phyloP scores from a whole-genome alignment of 2,329 filamentous ascomycete genomes.

The Coniella vitis region DNA sequence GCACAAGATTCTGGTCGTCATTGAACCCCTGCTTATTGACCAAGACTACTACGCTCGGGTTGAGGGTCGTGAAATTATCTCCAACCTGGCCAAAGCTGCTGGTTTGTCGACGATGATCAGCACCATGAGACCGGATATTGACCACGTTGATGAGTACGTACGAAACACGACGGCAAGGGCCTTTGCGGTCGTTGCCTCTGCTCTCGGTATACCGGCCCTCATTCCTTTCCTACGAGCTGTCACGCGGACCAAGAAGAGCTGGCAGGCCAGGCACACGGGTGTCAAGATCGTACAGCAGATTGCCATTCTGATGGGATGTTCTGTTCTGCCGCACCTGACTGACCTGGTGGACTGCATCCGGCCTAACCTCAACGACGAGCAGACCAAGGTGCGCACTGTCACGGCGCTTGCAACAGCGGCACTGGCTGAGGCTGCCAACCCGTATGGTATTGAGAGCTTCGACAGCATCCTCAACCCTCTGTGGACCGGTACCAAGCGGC shows the following conservation, averaged over 20 bases:
- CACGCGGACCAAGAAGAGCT: conserved; percentile 97
- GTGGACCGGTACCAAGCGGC: conserved; percentile 93
- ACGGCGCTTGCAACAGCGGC: conserved; percentile 93
- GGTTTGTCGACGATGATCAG: conserved; percentile 98
- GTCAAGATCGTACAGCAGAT: conserved; percentile 99
- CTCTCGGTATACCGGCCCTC: conserved; percentile 88
- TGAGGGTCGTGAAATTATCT: conserved; percentile 97
- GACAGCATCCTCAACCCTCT: conserved; percentile 95
- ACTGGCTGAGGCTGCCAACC: conserved; percentile 90
- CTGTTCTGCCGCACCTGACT: conserved; percentile 89
- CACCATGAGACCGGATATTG: conserved; percentile 97
- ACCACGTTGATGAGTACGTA: conserved; percentile 97
- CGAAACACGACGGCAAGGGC: conserved; percentile 95
- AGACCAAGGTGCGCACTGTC: conserved; percentile 95
- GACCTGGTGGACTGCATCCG: conserved; percentile 94
- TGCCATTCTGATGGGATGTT: conserved; percentile 96
- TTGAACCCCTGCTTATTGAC: conserved; percentile 97
- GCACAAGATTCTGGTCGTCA: conserved; percentile 97
- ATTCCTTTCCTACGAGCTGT: conserved; percentile 93
- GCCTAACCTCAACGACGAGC: conserved; percentile 92
- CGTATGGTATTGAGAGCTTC: conserved; percentile 98
- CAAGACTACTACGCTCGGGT: conserved; percentile 99
- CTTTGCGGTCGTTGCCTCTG: conserved; percentile 94
- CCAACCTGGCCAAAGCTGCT: conserved; percentile 92
- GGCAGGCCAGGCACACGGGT: conserved; percentile 95